Percentiles rank a stretch among this genome's conserved stretches.
phyloP scores from a whole-genome alignment of 768 basidiomycete genomes.

The Cystobasidium onofrii region DNA sequence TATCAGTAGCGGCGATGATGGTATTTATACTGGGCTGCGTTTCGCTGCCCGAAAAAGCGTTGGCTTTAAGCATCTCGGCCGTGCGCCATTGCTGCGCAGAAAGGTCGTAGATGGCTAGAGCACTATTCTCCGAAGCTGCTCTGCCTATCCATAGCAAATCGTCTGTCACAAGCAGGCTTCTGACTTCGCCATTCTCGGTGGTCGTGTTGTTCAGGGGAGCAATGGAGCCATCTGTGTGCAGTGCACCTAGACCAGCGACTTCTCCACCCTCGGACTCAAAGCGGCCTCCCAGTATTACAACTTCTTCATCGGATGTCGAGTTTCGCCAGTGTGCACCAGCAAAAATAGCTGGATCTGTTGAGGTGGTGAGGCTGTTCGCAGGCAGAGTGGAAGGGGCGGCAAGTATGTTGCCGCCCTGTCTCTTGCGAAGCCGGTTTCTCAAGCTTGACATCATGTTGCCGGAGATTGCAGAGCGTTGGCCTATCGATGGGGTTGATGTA shows the following conservation, averaged over 20 bases:
- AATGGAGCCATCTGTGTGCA: slow-evolving; percentile 55
- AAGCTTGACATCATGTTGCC: not conserved
- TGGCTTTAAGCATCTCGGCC: slow-evolving; percentile 49
- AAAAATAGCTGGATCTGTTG: slow-evolving; percentile 59
- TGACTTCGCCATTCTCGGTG: slow-evolving; percentile 63
- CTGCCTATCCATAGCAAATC: slow-evolving; percentile 63
- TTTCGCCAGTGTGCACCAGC: slow-evolving; percentile 88
- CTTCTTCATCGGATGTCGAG: slow-evolving; percentile 55
- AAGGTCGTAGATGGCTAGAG: slow-evolving; percentile 60
- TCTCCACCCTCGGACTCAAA: slow-evolving; percentile 59
- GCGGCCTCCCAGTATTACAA: slow-evolving; percentile 80
- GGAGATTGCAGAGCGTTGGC: not conserved
- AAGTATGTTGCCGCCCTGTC: not conserved
- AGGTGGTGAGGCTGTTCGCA: not conserved
- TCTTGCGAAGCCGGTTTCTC: not conserved
- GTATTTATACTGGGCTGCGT: slow-evolving; percentile 45
- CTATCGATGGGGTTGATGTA: not conserved
- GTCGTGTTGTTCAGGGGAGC: slow-evolving; percentile 57
- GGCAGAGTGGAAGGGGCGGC: not conserved
- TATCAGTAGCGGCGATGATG: slow-evolving; percentile 57
- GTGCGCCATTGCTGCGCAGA: slow-evolving; percentile 57
- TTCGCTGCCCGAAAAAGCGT: not conserved
- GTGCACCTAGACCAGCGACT: slow-evolving; percentile 49
- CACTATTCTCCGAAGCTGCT: slow-evolving; percentile 65
- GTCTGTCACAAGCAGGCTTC: slow-evolving; percentile 63